phyloP scores from a whole-genome alignment of 257 asterid species.

The Forsythia viridissima region DNA sequence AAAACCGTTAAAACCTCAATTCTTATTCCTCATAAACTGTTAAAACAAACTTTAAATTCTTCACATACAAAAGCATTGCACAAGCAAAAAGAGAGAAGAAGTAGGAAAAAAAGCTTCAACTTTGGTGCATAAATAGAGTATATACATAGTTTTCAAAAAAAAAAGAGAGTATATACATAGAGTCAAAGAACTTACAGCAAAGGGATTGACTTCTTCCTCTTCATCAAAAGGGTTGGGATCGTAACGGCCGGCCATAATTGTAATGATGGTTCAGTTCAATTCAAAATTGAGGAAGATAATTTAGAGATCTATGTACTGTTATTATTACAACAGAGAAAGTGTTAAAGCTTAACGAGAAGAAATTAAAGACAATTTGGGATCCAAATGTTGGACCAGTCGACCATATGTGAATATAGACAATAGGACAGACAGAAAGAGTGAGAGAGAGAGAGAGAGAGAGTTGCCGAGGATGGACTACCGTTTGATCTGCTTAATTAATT shows the following conservation, averaged over 20 bases:
- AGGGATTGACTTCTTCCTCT: conserved; percentile 64
- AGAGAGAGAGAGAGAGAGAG: conserved; percentile 2
- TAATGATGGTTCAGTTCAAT: conserved; percentile 16
- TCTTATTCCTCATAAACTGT: neutral
- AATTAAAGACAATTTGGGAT: conserved; percentile 20
- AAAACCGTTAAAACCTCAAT: neutral
- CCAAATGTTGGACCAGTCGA: conserved; percentile 7
- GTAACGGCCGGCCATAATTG: conserved; percentile 61
- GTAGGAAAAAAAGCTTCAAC: neutral
- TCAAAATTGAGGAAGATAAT: conserved; percentile 8
- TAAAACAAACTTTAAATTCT: conserved; percentile 16
- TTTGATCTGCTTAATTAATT: neutral
- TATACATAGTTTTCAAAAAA: neutral
- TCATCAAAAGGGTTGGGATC: conserved; percentile 65
- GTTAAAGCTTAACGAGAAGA: conserved; percentile 35
- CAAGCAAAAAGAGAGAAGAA: neutral
- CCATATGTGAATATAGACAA: conserved; percentile 13
- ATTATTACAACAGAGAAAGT: conserved; percentile 7
- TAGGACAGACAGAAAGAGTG: neutral
- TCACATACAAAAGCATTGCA: conserved; percentile 4
- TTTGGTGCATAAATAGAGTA: neutral
- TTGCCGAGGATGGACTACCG: neutral
- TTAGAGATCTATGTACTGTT: conserved; percentile 13
- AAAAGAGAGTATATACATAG: neutral
- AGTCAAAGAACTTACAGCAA: conserved; percentile 43